Percentiles rank a stretch among this genome's conserved stretches.
These are phyloP conservation scores for Marasmius tenuissimus DNA, from an alignment of 1,284 basidiomycete species.

Conservation along the genomic window DNA sequence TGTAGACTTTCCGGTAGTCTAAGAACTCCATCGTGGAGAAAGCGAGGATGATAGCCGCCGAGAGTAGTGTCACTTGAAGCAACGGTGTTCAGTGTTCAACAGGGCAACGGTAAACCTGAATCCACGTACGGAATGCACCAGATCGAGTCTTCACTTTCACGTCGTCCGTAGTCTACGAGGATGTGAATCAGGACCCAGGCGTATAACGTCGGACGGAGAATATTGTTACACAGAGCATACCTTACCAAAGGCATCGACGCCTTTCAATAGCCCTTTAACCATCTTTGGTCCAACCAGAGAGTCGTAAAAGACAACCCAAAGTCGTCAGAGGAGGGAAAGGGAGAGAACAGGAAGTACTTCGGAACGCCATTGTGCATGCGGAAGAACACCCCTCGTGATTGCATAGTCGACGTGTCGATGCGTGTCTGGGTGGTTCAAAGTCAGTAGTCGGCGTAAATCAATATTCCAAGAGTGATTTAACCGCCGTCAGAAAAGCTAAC, in stretches of 20 bases:
- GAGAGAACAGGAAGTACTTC: conserved; percentile 7
- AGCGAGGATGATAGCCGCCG: conserved; percentile 88
- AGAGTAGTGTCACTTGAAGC: conserved; percentile 83
- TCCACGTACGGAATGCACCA: conserved; percentile 79
- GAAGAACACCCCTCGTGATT: conserved; percentile 15
- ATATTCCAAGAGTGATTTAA: too few relatives aligned
- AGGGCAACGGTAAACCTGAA: too few relatives aligned
- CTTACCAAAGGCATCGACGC: conserved; percentile 98
- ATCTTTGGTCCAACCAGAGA: conserved; percentile 33
- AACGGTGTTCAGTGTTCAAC: conserved; percentile 6
- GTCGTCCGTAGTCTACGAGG: conserved; percentile 87
- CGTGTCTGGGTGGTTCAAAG: too few relatives aligned
- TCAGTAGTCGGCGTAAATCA: too few relatives aligned
- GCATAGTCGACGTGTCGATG: conserved; percentile 16
- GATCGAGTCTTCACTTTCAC: conserved; percentile 97
- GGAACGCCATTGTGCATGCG: background rate
- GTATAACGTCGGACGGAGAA: too few relatives aligned
- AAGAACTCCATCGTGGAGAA: conserved; percentile 94
- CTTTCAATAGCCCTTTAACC: conserved; percentile 81
- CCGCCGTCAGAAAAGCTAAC: too few relatives aligned
- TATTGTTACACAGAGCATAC: conserved; percentile 39
- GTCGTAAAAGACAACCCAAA: conserved; percentile 16
- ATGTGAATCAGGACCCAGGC: conserved; percentile 9
- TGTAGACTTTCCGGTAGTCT: conserved; percentile 87
- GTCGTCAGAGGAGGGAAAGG: conserved; percentile 15